These are phyloP conservation scores for Volvox africanus DNA, from an alignment of 139 green algal genomes.

Conservation along the genomic window DNA sequence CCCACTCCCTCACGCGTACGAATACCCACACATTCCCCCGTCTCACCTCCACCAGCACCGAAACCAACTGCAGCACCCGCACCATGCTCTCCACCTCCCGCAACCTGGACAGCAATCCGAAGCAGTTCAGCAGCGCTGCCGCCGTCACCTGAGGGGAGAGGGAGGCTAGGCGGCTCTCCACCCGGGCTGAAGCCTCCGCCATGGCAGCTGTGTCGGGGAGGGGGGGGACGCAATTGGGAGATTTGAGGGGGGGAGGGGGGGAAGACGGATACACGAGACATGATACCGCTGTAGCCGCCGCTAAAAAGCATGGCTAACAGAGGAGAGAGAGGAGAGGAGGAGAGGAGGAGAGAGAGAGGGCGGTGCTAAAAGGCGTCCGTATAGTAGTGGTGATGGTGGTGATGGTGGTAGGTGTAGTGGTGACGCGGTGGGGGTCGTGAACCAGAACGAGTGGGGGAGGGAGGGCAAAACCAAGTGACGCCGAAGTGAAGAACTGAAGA, in stretches of 20 bases:
- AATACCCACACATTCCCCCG: constrained; percentile 72
- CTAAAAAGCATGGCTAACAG: neutral
- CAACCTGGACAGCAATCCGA: constrained; percentile 72
- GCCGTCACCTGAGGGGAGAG: constrained; percentile 51
- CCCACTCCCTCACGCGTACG: constrained; percentile 75
- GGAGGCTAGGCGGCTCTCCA: constrained; percentile 56
- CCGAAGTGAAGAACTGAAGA: too few relatives aligned
- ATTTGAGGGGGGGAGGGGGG: too few relatives aligned
- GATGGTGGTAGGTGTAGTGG: too few relatives aligned
- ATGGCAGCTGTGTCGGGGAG: constrained; percentile 41
- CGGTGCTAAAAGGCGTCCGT: neutral
- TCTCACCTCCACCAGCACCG: constrained; percentile 75
- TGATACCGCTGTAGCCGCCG: too few relatives aligned
- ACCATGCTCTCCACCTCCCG: constrained; percentile 84
- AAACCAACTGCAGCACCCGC: constrained; percentile 82
- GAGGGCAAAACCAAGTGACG: too few relatives aligned
- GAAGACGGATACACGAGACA: too few relatives aligned
- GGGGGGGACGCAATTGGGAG: neutral
- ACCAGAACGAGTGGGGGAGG: too few relatives aligned
- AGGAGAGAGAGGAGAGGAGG: neutral
- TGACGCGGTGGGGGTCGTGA: too few relatives aligned
- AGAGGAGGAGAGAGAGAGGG: neutral
- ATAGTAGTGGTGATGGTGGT: neutral
- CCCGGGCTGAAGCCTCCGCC: constrained; percentile 42
- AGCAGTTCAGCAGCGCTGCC: constrained; percentile 65